Percentiles rank a stretch among this genome's conserved stretches.
These are phyloP conservation scores for Stevia rebaudiana DNA, from an alignment of 140 eudicot genomes.

Conservation along the genomic window DNA sequence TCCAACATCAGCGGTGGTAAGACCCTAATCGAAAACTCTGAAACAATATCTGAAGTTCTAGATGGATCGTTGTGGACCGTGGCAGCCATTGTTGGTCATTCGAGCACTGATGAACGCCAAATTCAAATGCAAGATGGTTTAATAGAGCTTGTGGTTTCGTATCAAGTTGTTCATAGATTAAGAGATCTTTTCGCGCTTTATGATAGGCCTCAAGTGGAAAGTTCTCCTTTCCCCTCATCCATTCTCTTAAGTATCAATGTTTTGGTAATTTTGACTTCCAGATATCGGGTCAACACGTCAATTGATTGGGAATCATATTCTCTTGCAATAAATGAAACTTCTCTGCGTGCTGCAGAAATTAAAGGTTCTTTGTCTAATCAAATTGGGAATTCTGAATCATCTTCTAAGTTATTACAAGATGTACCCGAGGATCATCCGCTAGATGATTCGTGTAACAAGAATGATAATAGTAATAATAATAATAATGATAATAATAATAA, in stretches of 20 bases:
- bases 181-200: conserved; percentile 93
- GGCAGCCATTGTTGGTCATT: conserved; percentile 67
- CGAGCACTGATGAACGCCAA: conserved; percentile 60
- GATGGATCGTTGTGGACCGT: conserved; percentile 80
- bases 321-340: conserved; percentile 19
- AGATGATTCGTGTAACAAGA: conserved; percentile 37
- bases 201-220: conserved; percentile 95
- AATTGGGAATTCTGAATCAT: conserved; percentile 20
- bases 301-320: conserved; percentile 78
- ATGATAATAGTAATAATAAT: conserved; percentile 29
- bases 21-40: conserved; percentile 54
- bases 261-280: conserved; percentile 72
- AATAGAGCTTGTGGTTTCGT: conserved; percentile 72
- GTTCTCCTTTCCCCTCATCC: conserved; percentile 90
- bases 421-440: conserved; percentile 57
- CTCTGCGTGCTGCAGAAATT: conserved; percentile 21
- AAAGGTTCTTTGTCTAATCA: conserved; percentile 13
- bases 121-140: conserved; percentile 85
- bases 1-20: conserved; percentile 39
- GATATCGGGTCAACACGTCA: conserved; percentile 44
- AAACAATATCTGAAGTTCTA: conserved; percentile 66
- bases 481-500: conserved; percentile 3
- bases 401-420: conserved; percentile 41
- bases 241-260: conserved; percentile 71
- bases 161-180: conserved; percentile 81